phyloP scores from a whole-genome alignment of 2,329 filamentous ascomycete genomes.

The Lachnellula subtilissima region DNA sequence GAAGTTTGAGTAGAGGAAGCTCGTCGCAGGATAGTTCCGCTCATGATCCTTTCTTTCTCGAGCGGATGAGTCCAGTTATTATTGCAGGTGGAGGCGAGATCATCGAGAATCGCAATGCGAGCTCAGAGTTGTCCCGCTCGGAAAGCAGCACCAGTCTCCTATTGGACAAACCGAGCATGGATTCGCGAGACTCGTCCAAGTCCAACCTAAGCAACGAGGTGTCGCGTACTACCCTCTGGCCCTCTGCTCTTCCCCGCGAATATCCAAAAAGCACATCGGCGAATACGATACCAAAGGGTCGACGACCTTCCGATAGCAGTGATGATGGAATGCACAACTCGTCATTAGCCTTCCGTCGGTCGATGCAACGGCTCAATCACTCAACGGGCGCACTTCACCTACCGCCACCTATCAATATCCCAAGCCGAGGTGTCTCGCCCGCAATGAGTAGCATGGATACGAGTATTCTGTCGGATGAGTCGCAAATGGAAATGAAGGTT shows the following conservation, averaged over 20 bases:
- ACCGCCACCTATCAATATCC: constrained; percentile 49
- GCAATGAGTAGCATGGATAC: constrained; percentile 54
- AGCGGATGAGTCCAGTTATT: constrained; percentile 61
- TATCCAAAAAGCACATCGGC: constrained; percentile 13
- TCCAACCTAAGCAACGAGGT: constrained; percentile 31
- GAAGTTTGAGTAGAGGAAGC: constrained; percentile 33
- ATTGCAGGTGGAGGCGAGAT: constrained; percentile 58
- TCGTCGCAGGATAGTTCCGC: constrained; percentile 49
- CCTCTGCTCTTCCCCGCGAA: constrained; percentile 47
- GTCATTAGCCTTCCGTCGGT: constrained; percentile 51
- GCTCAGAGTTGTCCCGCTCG: constrained; percentile 43
- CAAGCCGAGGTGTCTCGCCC: constrained; percentile 37
- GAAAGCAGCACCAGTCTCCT: constrained; percentile 47
- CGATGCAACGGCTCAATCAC: constrained; percentile 47
- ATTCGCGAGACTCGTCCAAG: constrained; percentile 36
- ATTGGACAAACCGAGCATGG: constrained; percentile 38
- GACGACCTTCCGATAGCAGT: constrained; percentile 48
- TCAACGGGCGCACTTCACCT: constrained; percentile 43
- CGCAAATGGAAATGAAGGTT: constrained; percentile 36
- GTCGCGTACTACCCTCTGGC: constrained; percentile 45
- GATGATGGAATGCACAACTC: constrained; percentile 51
- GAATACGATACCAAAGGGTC: constrained; percentile 14
- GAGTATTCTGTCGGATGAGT: constrained; percentile 54
- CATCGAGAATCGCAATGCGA: constrained; percentile 54
- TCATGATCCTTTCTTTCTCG: constrained; percentile 53